phyloP scores from a whole-genome alignment of 108 stramenopile genomes.

The Skeletonema menzelii region DNA sequence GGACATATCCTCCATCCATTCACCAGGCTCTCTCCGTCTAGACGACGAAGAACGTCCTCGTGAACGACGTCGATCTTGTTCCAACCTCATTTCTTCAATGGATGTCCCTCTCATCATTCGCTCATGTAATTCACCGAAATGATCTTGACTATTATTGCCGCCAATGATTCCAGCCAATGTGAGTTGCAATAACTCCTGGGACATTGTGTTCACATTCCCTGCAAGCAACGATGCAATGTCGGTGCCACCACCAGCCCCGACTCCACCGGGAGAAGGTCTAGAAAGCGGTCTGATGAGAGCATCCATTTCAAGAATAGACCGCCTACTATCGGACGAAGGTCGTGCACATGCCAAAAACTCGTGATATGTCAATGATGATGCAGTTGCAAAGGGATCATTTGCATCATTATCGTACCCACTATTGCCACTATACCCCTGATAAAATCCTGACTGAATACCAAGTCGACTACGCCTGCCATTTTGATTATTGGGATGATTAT shows the following conservation, averaged over 20 bases:
- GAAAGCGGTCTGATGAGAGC: conserved; percentile 43
- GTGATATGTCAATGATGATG: conserved; percentile 50
- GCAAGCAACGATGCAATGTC: conserved; percentile 1
- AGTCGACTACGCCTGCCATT: conserved; percentile 25
- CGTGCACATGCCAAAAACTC: conserved; percentile 64
- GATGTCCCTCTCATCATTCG: conserved; percentile 55
- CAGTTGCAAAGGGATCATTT: conserved; percentile 46
- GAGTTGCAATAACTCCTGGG: conserved; percentile 12
- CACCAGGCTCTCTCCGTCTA: conserved; percentile 52
- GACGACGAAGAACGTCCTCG: conserved; percentile 25
- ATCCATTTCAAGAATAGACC: conserved; percentile 70
- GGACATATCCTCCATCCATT: conserved; percentile 57
- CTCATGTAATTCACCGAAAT: conserved; percentile 32
- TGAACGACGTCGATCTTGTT: conserved; percentile 24
- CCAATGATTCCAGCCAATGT: conserved; percentile 5
- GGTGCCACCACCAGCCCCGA: background rate
- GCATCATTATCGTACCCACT: conserved; percentile 10
- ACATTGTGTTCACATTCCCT: conserved; percentile 2
- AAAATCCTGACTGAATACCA: conserved; percentile 52
- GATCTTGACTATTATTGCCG: background rate
- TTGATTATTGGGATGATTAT: background rate
- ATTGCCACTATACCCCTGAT: conserved; percentile 29
- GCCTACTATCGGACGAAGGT: conserved; percentile 51
- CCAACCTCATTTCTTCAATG: conserved; percentile 60
- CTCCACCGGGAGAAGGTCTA: background rate